Conservation (phyloP, 331 rosid species). For the Pyracantha coccinea region DNA sequence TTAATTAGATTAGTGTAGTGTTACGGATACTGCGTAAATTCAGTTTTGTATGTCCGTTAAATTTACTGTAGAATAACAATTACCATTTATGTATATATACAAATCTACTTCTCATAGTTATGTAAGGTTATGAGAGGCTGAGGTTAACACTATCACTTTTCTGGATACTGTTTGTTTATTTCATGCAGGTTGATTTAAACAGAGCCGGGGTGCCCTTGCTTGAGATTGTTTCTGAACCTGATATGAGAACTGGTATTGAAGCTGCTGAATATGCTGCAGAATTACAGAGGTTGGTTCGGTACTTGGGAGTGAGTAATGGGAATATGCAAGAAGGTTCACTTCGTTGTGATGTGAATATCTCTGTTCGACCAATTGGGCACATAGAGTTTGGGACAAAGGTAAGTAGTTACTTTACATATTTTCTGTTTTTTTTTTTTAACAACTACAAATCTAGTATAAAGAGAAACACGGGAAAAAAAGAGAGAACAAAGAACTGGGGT, state of each 20-base stretch:
- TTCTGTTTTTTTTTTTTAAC: background rate
- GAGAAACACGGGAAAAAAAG: background rate
- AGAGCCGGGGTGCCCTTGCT: conserved; percentile 98
- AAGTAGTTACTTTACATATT: background rate
- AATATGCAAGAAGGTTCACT: conserved; percentile 98
- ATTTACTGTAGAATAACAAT: background rate
- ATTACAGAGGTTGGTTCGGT: conserved; percentile 79
- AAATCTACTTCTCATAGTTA: background rate
- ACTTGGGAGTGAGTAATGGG: conserved; percentile 93
- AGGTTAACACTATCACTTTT: background rate
- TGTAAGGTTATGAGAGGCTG: background rate
- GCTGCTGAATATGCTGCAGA: conserved; percentile 98
- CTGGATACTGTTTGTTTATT: conserved; percentile 5
- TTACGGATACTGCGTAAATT: background rate
- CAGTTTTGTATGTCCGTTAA: background rate
- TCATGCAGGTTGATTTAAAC: conserved; percentile 81
- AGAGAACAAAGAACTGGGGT: background rate
- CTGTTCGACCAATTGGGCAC: conserved; percentile 82
- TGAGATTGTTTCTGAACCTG: conserved; percentile 97
- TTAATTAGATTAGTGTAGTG: background rate
- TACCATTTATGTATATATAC: background rate
- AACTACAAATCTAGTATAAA: background rate
- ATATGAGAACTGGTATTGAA: conserved; percentile 92
- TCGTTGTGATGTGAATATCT: conserved; percentile 87
- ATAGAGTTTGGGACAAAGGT: conserved; percentile 81